These are phyloP conservation scores for Cystobasidium ongulense DNA, from an alignment of 768 basidiomycete genomes.

Conservation along the genomic window DNA sequence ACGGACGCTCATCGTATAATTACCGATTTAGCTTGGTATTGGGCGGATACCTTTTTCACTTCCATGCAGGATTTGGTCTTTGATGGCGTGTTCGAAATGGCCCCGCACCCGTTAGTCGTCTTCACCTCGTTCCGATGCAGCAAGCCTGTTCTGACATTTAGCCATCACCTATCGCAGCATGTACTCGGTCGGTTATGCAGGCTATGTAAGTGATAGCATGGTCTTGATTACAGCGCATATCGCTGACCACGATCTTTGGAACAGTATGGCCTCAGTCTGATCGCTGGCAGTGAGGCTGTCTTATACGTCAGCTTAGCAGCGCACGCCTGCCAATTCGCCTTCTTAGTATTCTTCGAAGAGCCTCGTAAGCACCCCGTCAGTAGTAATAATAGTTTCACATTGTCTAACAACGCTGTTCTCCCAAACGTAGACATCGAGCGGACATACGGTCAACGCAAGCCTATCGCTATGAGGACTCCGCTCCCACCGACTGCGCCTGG, in stretches of 20 bases:
- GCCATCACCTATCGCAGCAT: conserved; percentile 47
- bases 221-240: neutral
- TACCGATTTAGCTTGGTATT: conserved; percentile 97
- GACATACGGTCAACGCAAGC: conserved; percentile 84
- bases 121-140: neutral
- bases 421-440: conserved; percentile 68
- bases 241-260: neutral
- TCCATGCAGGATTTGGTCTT: conserved; percentile 64
- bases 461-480: conserved; percentile 75
- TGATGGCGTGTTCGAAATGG: conserved; percentile 93
- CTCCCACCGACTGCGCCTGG: neutral
- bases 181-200: conserved; percentile 68
- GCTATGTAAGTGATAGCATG: conserved; percentile 41
- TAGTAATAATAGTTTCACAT: neutral
- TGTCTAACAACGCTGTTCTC: neutral
- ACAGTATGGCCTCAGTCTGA: conserved; percentile 89
- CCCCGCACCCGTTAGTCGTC: conserved; percentile 55
- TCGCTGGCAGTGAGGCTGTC: conserved; percentile 78
- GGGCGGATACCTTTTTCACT: conserved; percentile 51
- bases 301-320: conserved; percentile 88
- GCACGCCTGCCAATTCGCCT: conserved; percentile 92
- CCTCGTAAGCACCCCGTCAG: conserved; percentile 67
- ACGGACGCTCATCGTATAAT: conserved; percentile 94
- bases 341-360: conserved; percentile 91
- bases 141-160: no score